Conservation (phyloP, 2,329 filamentous ascomycete species). For the Penicillium sp. region DNA sequence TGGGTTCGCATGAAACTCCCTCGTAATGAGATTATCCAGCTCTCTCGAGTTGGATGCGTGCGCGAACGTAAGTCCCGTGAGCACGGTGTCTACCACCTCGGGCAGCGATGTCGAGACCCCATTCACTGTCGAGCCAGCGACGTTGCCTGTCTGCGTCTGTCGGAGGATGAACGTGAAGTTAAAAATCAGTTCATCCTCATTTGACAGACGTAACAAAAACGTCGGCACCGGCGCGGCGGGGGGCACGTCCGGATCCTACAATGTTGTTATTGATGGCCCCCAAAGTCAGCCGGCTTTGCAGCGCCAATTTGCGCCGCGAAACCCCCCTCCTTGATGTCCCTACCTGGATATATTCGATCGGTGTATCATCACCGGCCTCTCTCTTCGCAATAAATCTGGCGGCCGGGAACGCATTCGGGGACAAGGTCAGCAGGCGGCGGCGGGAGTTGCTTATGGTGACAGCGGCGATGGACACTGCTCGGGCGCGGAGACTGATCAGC, state of each 20-base stretch:
- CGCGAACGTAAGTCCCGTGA: slow-evolving; percentile 89
- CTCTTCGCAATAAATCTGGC: slow-evolving; percentile 73
- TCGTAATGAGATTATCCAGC: slow-evolving; percentile 88
- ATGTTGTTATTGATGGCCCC: slow-evolving; percentile 1
- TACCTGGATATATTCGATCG: slow-evolving; percentile 93
- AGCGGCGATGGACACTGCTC: slow-evolving; percentile 80
- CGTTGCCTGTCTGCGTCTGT: slow-evolving; percentile 51
- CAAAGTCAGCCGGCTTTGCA: slow-evolving; percentile 4
- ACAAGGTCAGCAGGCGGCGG: slow-evolving; percentile 74
- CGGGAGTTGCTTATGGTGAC: slow-evolving; percentile 79
- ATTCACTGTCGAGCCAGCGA: slow-evolving; percentile 55
- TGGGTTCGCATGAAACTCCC: slow-evolving; percentile 95
- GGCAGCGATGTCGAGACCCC: slow-evolving; percentile 54
- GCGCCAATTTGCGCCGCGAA: not conserved
- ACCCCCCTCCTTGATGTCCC: slow-evolving; percentile 24
- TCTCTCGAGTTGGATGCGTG: slow-evolving; percentile 84
- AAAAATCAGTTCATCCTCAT: slow-evolving; percentile 91
- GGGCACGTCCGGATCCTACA: slow-evolving; percentile 73
- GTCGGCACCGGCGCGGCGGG: slow-evolving; percentile 55
- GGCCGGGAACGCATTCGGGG: slow-evolving; percentile 86
- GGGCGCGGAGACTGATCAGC: slow-evolving; percentile 13
- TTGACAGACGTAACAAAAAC: slow-evolving; percentile 83
- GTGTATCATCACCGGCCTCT: slow-evolving; percentile 70
- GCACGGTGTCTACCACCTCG: slow-evolving; percentile 66
- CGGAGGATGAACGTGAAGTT: slow-evolving; percentile 86